Percentiles rank a stretch among this genome's conserved stretches.
These are phyloP conservation scores for Kwoniella dejecticola DNA, from an alignment of 768 basidiomycete species.

Conservation along the genomic window DNA sequence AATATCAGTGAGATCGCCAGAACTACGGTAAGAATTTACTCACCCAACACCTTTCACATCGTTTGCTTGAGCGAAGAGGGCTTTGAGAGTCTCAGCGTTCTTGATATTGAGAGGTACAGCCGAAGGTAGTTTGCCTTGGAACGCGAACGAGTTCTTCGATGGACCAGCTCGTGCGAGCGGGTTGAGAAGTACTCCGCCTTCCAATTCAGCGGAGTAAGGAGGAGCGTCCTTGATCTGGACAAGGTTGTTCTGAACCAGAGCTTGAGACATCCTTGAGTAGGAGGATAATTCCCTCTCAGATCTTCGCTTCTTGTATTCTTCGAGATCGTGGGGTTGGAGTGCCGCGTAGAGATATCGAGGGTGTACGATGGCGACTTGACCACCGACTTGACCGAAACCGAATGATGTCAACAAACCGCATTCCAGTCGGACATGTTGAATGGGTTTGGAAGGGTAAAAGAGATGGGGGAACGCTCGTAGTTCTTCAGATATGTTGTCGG, in stretches of 20 bases:
- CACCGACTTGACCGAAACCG: conserved; percentile 98
- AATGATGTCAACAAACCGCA: conserved; percentile 56
- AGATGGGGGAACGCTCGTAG: conserved; percentile 87
- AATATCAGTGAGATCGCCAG: conserved; percentile 14
- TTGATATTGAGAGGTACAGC: conserved; percentile 62
- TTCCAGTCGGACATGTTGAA: conserved; percentile 85
- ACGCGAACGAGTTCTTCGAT: conserved; percentile 75
- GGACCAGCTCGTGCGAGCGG: conserved; percentile 84
- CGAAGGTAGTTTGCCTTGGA: conserved; percentile 65
- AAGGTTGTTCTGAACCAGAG: conserved; percentile 90
- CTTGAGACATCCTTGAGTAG: conserved; percentile 70
- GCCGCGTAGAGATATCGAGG: conserved; percentile 88
- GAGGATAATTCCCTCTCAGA: conserved; percentile 63
- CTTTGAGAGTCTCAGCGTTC: conserved; percentile 69
- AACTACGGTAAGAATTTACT: conserved; percentile 10
- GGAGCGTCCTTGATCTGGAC: conserved; percentile 94
- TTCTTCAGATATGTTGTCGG: conserved; percentile 74
- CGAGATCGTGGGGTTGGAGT: conserved; percentile 74
- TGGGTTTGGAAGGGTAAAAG: conserved; percentile 96
- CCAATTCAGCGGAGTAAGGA: conserved; percentile 82
- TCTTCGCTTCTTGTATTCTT: conserved; percentile 67
- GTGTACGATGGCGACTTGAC: conserved; percentile 81
- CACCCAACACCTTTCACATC: conserved; percentile 72
- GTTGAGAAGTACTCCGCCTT: conserved; percentile 84
- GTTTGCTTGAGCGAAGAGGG: conserved; percentile 60